A percentile compares a stretch with the other conserved stretches of the same genome.
These are phyloP conservation scores for Mitragyna speciosa DNA, from an alignment of 257 asterid genomes.

Conservation along the genomic window DNA sequence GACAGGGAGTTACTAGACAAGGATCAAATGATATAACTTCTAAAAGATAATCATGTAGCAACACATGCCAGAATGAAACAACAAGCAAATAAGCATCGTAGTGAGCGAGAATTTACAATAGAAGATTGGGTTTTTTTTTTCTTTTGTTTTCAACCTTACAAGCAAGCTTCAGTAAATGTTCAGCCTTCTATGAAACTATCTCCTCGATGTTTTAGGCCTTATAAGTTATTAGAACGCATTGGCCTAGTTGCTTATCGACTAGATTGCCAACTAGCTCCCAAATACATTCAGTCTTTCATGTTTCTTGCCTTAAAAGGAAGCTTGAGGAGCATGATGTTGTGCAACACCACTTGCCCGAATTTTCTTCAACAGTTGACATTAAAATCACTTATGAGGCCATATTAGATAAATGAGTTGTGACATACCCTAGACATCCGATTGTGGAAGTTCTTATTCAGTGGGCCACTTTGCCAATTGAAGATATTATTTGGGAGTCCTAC, in stretches of 20 bases:
- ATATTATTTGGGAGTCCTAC: neutral
- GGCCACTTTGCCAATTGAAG: neutral
- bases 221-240: neutral
- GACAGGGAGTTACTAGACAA: neutral
- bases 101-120: neutral
- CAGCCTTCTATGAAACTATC: neutral
- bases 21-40: neutral
- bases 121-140: conserved; percentile 8
- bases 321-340: neutral
- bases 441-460: neutral
- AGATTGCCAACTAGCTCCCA: neutral
- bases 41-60: neutral
- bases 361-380: neutral
- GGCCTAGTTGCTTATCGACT: neutral
- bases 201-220: neutral
- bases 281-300: neutral
- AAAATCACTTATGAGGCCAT: no score
- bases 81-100: neutral
- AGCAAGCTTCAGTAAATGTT: neutral
- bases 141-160: neutral
- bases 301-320: neutral
- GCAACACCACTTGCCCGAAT: neutral
- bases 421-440: no score
- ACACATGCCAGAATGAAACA: neutral
- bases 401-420: neutral